phyloP scores from a whole-genome alignment of 148 eudicot species.

The Limonium bicolor region DNA sequence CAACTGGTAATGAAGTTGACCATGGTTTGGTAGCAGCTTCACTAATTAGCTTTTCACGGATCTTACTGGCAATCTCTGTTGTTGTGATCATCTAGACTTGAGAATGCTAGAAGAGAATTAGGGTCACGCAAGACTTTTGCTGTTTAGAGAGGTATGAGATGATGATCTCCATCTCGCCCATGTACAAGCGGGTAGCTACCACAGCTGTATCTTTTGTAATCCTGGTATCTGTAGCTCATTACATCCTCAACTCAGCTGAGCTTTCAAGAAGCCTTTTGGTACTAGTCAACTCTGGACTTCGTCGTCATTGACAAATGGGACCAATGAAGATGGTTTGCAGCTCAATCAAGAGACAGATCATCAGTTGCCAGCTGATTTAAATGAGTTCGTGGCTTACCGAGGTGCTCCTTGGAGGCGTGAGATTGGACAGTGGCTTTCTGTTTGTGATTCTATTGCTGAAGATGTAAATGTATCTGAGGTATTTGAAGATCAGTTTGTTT shows the following conservation, averaged over 20 bases:
- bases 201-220: slow-evolving; percentile 31
- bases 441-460: slow-evolving; percentile 36
- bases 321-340: slow-evolving; percentile 12
- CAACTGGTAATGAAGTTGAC: no score
- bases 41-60: no score
- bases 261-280: slow-evolving; percentile 38
- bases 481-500: slow-evolving; percentile 6
- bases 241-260: slow-evolving; percentile 32
- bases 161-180: no score
- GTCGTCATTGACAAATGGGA: slow-evolving; percentile 24
- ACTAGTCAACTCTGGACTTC: slow-evolving; percentile 21
- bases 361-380: slow-evolving; percentile 51
- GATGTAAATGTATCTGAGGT: slow-evolving; percentile 64
- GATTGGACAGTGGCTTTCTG: slow-evolving; percentile 81
- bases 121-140: no score
- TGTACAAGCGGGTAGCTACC: no score
- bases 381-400: slow-evolving; percentile 53
- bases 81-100: no score
- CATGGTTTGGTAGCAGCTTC: no score
- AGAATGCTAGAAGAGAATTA: no score
- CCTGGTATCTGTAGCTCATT: slow-evolving; percentile 36
- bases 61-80: no score
- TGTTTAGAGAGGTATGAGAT: no score
- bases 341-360: slow-evolving; percentile 15
- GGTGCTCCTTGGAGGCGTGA: slow-evolving; percentile 91